A percentile compares a stretch with the other conserved stretches of the same genome.
Evolutionary conservation across 768 basidiomycete species (phyloP).

Genomic region (Udeniomyces megalosporus): DNA sequence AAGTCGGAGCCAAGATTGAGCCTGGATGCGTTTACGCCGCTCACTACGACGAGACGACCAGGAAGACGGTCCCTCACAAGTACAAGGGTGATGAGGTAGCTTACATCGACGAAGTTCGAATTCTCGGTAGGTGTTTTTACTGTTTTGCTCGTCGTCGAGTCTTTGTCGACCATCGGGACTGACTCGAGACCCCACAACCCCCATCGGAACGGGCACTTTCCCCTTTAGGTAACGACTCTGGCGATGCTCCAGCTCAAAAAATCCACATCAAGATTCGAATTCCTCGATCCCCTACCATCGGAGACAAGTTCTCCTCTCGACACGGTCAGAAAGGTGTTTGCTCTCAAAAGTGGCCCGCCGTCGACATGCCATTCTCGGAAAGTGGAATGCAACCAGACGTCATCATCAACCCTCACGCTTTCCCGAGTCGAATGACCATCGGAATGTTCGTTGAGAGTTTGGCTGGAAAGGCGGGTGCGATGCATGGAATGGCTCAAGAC

Average conservation of each 20-base stretch:
- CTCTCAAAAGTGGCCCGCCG: constrained; percentile 93
- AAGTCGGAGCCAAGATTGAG: constrained; percentile 49
- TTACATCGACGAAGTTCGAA: constrained; percentile 76
- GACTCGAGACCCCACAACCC: too few relatives aligned
- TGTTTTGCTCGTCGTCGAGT: not conserved
- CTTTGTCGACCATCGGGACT: not conserved
- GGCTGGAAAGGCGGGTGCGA: constrained; percentile 97
- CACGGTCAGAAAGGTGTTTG: constrained; percentile 99
- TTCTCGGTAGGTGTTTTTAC: constrained; percentile 52
- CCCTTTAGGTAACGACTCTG: constrained; percentile 56
- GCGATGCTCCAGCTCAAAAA: constrained; percentile 77
- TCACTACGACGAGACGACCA: constrained; percentile 70
- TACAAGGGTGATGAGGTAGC: constrained; percentile 92
- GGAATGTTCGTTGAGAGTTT: constrained; percentile 99
- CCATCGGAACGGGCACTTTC: too few relatives aligned
- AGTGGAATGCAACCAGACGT: constrained; percentile 98
- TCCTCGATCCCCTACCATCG: constrained; percentile 87
- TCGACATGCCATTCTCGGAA: constrained; percentile 98
- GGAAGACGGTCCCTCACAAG: constrained; percentile 68
- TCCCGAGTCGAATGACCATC: constrained; percentile 98
- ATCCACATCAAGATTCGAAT: constrained; percentile 85
- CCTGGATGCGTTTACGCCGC: constrained; percentile 70
- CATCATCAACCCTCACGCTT: constrained; percentile 98
- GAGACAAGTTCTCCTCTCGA: constrained; percentile 97
- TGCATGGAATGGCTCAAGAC: constrained; percentile 97